Conservation (phyloP, 2,329 filamentous ascomycete genomes). For the Aureobasidium sp. region DNA sequence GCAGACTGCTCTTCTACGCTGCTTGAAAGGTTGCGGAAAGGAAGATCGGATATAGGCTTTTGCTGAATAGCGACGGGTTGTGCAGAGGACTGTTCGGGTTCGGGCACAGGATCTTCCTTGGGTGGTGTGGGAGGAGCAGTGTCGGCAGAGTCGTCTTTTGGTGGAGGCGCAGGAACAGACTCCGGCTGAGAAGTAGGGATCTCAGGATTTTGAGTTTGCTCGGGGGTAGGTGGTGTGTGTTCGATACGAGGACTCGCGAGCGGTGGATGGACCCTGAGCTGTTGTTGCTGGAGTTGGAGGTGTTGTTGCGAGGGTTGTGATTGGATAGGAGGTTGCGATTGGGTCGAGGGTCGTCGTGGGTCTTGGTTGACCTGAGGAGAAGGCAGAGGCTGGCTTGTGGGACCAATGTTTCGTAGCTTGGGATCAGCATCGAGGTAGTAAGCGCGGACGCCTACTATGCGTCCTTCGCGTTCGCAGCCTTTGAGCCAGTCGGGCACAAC, state of each 20-base stretch:
- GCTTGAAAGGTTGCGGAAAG: slow-evolving; percentile 20
- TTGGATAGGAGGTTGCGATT: background rate
- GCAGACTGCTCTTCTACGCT: slow-evolving; percentile 17
- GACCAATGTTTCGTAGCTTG: slow-evolving; percentile 46
- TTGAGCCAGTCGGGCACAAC: slow-evolving; percentile 96
- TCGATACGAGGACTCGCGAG: slow-evolving; percentile 38
- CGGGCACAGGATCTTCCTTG: slow-evolving; percentile 25
- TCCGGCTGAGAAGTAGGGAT: slow-evolving; percentile 11
- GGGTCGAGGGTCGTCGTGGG: background rate
- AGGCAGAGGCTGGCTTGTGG: slow-evolving; percentile 20
- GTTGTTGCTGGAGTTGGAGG: slow-evolving; percentile 19
- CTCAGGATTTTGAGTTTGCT: slow-evolving; percentile 22
- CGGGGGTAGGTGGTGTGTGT: slow-evolving; percentile 44
- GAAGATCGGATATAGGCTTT: slow-evolving; percentile 1
- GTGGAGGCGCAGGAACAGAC: slow-evolving; percentile 22
- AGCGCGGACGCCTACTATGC: slow-evolving; percentile 86
- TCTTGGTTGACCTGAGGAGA: slow-evolving; percentile 9
- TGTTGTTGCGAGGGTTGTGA: slow-evolving; percentile 14
- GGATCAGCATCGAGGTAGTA: slow-evolving; percentile 90
- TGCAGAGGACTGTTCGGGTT: slow-evolving; percentile 13
- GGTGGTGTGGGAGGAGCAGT: slow-evolving; percentile 21
- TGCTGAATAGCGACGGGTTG: background rate
- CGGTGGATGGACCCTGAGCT: slow-evolving; percentile 22
- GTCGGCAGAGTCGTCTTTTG: slow-evolving; percentile 18
- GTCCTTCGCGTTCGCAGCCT: slow-evolving; percentile 86